These are phyloP conservation scores for Colletotrichum tropicale DNA, from an alignment of 2,329 filamentous ascomycete species.

Conservation along the genomic window DNA sequence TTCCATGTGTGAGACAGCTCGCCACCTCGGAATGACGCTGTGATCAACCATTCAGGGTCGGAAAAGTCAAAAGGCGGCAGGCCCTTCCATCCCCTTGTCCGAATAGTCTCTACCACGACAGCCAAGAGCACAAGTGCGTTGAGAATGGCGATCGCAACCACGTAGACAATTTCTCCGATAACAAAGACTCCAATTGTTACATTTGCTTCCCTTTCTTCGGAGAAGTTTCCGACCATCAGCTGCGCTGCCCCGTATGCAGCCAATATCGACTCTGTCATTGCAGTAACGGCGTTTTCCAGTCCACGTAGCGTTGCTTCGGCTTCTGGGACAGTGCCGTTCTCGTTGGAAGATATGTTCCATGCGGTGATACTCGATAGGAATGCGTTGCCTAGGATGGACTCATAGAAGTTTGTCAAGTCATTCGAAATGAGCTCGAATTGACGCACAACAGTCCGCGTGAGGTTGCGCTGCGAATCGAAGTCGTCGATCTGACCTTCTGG, in stretches of 20 bases:
- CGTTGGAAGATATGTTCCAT: neutral
- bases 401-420: constrained; percentile 39
- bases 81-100: neutral
- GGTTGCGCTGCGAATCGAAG: constrained; percentile 32
- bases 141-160: neutral
- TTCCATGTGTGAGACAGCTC: neutral
- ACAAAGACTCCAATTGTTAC: constrained; percentile 18
- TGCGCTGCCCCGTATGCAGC: constrained; percentile 35
- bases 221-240: constrained; percentile 32
- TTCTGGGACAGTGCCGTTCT: neutral
- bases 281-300: constrained; percentile 20
- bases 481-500: constrained; percentile 20
- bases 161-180: neutral
- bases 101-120: neutral
- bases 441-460: constrained; percentile 31
- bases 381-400: constrained; percentile 36
- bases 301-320: constrained; percentile 13
- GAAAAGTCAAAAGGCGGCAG: neutral
- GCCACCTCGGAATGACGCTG: neutral
- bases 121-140: neutral
- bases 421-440: constrained; percentile 40
- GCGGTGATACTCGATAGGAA: constrained; percentile 34
- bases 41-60: neutral
- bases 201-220: neutral
- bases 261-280: constrained; percentile 27